Conservation (phyloP, 2,329 filamentous ascomycete genomes). For the Claviceps maximensis region DNA sequence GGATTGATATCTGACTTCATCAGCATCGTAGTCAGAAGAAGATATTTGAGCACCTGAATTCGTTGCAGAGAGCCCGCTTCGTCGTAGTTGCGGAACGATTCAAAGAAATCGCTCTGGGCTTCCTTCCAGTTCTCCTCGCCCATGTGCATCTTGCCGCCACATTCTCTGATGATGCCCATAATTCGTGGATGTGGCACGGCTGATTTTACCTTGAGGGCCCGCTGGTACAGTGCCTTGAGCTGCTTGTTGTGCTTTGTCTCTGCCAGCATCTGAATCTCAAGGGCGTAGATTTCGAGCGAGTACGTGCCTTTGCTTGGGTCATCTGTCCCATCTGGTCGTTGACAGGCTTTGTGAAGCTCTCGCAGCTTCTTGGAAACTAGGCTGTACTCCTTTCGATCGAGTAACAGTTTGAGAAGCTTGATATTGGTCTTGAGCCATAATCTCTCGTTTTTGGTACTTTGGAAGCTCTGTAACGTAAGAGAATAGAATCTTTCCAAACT, state of each 20-base stretch:
- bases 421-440: conserved; percentile 98
- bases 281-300: conserved; percentile 84
- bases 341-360: conserved; percentile 81
- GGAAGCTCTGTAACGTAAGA: conserved; percentile 83
- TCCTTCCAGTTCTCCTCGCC: conserved; percentile 98
- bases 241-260: conserved; percentile 97
- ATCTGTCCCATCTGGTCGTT: conserved; percentile 72
- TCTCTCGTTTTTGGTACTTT: conserved; percentile 93
- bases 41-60: conserved; percentile 94
- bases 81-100: conserved; percentile 97
- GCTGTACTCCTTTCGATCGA: conserved; percentile 81
- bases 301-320: conserved; percentile 96
- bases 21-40: conserved; percentile 92
- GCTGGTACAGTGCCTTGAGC: conserved; percentile 82
- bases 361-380: conserved; percentile 70
- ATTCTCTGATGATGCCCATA: conserved; percentile 97
- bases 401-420: conserved; percentile 81
- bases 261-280: conserved; percentile 98
- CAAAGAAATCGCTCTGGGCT: conserved; percentile 94
- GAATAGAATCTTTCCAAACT: conserved; percentile 95
- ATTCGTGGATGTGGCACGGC: conserved; percentile 97
- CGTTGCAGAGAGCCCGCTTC: conserved; percentile 92
- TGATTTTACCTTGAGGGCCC: conserved; percentile 83
- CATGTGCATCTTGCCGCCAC: conserved; percentile 99
- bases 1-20: conserved; percentile 98